These are phyloP conservation scores for Ophiostoma fasciatum DNA, from an alignment of 2,329 filamentous ascomycete genomes.

Conservation along the genomic window DNA sequence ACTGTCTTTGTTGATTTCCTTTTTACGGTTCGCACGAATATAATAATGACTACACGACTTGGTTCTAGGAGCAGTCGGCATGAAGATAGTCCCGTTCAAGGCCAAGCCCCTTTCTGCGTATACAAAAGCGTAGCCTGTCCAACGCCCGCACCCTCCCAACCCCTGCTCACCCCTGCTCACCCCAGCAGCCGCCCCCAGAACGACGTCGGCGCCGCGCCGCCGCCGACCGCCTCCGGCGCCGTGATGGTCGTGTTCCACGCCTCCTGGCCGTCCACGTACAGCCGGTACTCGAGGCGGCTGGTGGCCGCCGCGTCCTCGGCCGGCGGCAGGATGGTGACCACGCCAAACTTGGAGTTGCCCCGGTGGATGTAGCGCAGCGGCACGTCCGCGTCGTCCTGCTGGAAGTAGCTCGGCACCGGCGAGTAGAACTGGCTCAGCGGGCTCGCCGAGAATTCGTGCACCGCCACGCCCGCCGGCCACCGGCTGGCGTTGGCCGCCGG, in stretches of 20 bases:
- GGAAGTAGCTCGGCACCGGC: conserved; percentile 68
- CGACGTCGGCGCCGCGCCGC: conserved; percentile 20
- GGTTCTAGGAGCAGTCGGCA: too few species aligned
- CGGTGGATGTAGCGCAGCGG: conserved; percentile 73
- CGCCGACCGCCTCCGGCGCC: conserved; percentile 22
- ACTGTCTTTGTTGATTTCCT: too few species aligned
- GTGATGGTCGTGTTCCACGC: conserved; percentile 53
- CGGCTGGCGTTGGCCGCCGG: conserved; percentile 35
- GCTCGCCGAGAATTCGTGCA: conserved; percentile 85
- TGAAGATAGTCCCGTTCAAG: too few species aligned
- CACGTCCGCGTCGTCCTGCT: conserved; percentile 70
- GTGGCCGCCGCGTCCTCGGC: conserved; percentile 34
- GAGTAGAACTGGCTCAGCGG: conserved; percentile 91
- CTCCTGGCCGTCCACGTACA: conserved; percentile 71
- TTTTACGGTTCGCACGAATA: too few species aligned
- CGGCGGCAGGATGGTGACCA: conserved; percentile 50
- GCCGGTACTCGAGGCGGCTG: conserved; percentile 62
- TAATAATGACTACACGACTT: too few species aligned
- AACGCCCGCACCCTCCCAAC: too few species aligned
- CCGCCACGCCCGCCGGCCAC: conserved; percentile 49
- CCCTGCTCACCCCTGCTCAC: too few species aligned
- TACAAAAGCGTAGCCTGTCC: too few species aligned
- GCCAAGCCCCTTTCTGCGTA: too few species aligned
- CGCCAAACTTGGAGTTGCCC: conserved; percentile 80
- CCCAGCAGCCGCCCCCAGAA: conserved; percentile 29